Base-by-base conservation (phyloP, 2,329 filamentous ascomycete genomes). In the Hortaea sp. region DNA sequence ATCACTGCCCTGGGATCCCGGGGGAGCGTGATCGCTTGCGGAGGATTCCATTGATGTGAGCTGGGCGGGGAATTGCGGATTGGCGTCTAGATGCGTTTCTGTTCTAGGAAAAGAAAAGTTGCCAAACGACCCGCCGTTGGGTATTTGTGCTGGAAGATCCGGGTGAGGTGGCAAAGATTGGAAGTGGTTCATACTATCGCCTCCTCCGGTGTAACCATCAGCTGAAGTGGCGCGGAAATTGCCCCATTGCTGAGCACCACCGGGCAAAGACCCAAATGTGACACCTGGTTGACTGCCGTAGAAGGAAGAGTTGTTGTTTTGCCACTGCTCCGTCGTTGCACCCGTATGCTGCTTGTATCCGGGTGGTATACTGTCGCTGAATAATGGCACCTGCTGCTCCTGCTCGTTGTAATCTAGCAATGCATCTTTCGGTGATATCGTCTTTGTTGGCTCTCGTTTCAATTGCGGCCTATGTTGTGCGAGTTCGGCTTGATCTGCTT, bases 371-470 rank as follows among this genome's bases (percentile, higher is more conserved):
- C 49, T 57, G 42, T 78, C 75, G 56, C 85, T 78, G 61, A 95
- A 94, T 13, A 95, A 69, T 9, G 86, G 81, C 20, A 20, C 20
- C 57, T 84, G 79, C 12, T 83, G 81, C 2, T 89, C 85, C 0
- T 73, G 66, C 35, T 92, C 87, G 12, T 83, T 78, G 62, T 89
- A 95, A 49, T 95, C 89, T 42, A 95, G 69, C 49, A 94, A 69
- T 1, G 89, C 86, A 59, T 97, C 90, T 68, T 94, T 94, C 27
- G 90, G 92, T 1, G 90, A 97, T 41, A 98, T 95, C 0, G 90
- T 95, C 66, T 87, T 86, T 1, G 79, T 75, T 39, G 69, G 58
- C 49, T 74, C 63, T 46, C 62, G 51, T 42, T 53, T 53, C 29
- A 65, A 53, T 38, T 51, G 46, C 7, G 60, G 57, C 27, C 54